Conservation (phyloP, 148 eudicot genomes). For the Vaccinium vitisidaea region DNA sequence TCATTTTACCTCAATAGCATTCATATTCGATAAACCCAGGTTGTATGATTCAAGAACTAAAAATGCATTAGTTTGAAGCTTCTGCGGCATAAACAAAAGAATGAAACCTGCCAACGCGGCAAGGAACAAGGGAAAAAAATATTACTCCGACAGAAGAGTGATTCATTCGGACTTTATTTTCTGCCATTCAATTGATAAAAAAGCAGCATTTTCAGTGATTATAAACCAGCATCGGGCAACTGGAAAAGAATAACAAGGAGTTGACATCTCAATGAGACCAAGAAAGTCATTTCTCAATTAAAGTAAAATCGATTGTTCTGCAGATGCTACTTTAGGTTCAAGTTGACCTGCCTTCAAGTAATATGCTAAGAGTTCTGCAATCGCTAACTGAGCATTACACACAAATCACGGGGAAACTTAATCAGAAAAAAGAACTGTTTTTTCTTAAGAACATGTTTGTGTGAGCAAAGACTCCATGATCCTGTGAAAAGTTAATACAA, state of each 20-base stretch:
- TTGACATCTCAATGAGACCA: neutral
- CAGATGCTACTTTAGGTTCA: neutral
- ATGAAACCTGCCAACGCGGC: too few species aligned
- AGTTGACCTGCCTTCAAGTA: neutral
- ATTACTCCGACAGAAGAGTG: too few species aligned
- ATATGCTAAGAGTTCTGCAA: neutral
- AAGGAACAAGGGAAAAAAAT: too few species aligned
- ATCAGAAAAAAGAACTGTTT: neutral
- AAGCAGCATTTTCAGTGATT: too few species aligned
- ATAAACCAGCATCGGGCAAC: too few species aligned
- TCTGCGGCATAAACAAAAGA: too few species aligned
- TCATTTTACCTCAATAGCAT: neutral
- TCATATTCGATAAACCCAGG: neutral
- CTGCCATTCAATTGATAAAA: too few species aligned
- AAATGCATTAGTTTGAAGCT: too few species aligned
- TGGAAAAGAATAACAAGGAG: too few species aligned
- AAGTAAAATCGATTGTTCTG: neutral
- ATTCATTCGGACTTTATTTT: too few species aligned
- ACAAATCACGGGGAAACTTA: neutral
- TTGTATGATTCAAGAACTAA: neutral
- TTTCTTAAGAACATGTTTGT: neutral
- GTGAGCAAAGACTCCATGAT: neutral
- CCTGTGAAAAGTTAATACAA: constrained; percentile 3
- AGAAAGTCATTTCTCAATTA: neutral
- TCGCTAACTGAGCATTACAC: neutral